Percentiles rank a stretch among this genome's conserved stretches.
These are phyloP conservation scores for Periconia sp. DNA, from an alignment of 2,329 filamentous ascomycete genomes.

Conservation along the genomic window DNA sequence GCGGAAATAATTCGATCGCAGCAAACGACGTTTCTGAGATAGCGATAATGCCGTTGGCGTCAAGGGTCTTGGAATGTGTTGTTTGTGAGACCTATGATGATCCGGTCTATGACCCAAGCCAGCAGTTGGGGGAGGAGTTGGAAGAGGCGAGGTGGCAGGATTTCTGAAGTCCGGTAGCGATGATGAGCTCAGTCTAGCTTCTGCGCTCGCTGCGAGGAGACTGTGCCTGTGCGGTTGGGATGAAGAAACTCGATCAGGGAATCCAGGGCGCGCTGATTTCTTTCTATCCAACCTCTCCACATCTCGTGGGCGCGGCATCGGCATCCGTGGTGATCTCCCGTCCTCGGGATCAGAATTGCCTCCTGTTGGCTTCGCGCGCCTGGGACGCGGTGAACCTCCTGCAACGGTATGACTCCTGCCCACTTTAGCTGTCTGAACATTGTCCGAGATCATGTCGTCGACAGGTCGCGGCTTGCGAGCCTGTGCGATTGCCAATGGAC, in stretches of 20 bases:
- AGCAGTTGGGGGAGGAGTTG: constrained; percentile 44
- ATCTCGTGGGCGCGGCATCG: constrained; percentile 33
- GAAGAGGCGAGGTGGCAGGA: constrained; percentile 47
- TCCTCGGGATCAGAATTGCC: constrained; percentile 42
- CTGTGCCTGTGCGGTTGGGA: constrained; percentile 45
- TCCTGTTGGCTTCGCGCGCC: constrained; percentile 45
- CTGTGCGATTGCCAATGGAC: constrained; percentile 79
- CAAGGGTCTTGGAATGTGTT: constrained; percentile 57
- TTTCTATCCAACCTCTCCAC: constrained; percentile 23
- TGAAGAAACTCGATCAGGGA: constrained; percentile 24
- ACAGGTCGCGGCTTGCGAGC: constrained; percentile 71
- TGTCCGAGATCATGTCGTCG: constrained; percentile 64
- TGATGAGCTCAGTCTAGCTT: constrained; percentile 67
- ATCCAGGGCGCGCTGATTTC: constrained; percentile 27
- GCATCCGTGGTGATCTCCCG: constrained; percentile 40
- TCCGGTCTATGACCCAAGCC: constrained; percentile 40
- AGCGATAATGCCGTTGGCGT: constrained; percentile 64
- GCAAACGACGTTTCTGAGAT: constrained; percentile 68
- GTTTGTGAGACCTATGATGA: constrained; percentile 54
- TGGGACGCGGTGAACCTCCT: constrained; percentile 44
- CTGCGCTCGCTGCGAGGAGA: constrained; percentile 57
- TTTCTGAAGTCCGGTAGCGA: constrained; percentile 66
- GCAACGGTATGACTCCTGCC: constrained; percentile 71
- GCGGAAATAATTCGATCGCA: constrained; percentile 81
- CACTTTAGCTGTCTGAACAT: constrained; percentile 58